A percentile compares a stretch with the other conserved stretches of the same genome.
phyloP scores from a whole-genome alignment of 2,329 filamentous ascomycete genomes.

The Calonectria multiphialidica region DNA sequence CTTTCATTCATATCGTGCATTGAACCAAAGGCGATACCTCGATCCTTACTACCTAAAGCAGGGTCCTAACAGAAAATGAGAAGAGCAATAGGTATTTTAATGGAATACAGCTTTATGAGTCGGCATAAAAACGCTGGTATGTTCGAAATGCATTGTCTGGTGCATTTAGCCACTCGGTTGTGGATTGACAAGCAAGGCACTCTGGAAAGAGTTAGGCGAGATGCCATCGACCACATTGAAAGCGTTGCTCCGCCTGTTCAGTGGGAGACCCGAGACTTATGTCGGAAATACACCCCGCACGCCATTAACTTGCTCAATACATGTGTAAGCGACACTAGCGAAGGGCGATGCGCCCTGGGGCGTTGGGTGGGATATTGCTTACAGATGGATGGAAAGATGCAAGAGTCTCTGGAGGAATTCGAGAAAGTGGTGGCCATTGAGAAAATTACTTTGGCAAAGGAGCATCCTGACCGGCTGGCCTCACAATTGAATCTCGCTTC shows the following conservation, averaged over 20 bases:
- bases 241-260: background rate
- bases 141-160: conserved; percentile 53
- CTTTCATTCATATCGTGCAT: conserved; percentile 56
- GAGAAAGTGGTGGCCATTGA: background rate
- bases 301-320: background rate
- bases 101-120: conserved; percentile 48
- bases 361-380: background rate
- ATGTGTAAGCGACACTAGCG: background rate
- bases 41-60: conserved; percentile 44
- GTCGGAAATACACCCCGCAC: conserved; percentile 14
- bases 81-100: conserved; percentile 46
- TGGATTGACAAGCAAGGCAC: conserved; percentile 34
- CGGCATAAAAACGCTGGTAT: conserved; percentile 36
- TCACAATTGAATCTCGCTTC: background rate
- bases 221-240: background rate
- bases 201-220: fast-evolving
- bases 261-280: background rate
- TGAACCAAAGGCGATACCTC: conserved; percentile 53
- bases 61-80: conserved; percentile 32
- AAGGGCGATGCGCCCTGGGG: background rate
- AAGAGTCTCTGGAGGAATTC: background rate
- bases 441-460: background rate
- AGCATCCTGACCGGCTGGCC: background rate
- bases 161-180: conserved; percentile 47
- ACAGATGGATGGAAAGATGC: background rate